These are phyloP conservation scores for Ceriops decandra DNA, from an alignment of 345 rosid genomes.

Conservation along the genomic window DNA sequence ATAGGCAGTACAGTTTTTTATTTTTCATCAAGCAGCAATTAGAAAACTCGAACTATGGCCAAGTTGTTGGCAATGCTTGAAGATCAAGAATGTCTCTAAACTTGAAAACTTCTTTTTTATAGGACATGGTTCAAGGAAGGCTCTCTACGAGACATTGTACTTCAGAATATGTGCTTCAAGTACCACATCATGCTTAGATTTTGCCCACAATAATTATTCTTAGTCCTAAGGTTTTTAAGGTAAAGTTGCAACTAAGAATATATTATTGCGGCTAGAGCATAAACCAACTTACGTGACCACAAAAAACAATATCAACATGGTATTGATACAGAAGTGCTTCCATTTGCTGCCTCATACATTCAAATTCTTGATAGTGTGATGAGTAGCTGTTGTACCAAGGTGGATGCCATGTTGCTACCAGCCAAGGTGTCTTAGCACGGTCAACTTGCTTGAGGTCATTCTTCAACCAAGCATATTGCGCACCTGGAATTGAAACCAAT, in stretches of 20 bases:
- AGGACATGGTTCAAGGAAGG: neutral
- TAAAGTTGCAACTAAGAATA: neutral
- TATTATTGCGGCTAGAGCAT: neutral
- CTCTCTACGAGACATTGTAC: neutral
- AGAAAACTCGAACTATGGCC: too few relatives aligned
- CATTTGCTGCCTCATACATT: conserved; percentile 93
- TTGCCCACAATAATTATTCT: neutral
- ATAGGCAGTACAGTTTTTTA: too few relatives aligned
- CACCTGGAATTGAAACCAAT: conserved; percentile 38
- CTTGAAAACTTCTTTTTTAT: neutral
- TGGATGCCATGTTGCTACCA: conserved; percentile 80
- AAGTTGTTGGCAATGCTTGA: too few relatives aligned
- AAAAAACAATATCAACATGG: conserved; percentile 61
- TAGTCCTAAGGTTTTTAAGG: neutral
- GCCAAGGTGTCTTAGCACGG: conserved; percentile 66
- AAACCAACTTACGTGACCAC: conserved; percentile 66
- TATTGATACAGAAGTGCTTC: conserved; percentile 70
- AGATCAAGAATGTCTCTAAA: neutral
- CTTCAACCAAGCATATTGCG: conserved; percentile 69
- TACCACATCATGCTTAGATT: neutral
- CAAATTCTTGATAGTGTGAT: conserved; percentile 86
- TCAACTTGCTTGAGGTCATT: conserved; percentile 55
- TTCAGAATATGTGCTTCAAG: neutral
- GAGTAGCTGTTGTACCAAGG: conserved; percentile 84
- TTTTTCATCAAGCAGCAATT: too few relatives aligned